These are phyloP conservation scores for Pythium grandisporangium DNA, from an alignment of 352 stramenopile species.

Conservation along the genomic window DNA sequence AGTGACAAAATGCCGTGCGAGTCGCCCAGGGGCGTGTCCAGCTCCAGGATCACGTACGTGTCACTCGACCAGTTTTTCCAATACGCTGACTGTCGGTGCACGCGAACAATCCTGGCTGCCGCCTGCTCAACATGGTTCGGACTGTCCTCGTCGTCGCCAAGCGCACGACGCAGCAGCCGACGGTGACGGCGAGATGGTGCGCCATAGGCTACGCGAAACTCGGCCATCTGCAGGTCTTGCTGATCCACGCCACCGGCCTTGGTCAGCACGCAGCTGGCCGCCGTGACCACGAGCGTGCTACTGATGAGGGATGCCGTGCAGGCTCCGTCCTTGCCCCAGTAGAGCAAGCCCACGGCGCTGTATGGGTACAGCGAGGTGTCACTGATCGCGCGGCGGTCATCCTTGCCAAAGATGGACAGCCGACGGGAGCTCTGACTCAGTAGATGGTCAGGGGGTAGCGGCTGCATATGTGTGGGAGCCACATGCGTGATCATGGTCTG, in stretches of 20 bases:
- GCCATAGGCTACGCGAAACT: slow-evolving; percentile 20
- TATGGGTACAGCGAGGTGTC: slow-evolving; percentile 35
- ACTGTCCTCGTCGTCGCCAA: background rate
- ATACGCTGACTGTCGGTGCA: slow-evolving; percentile 58
- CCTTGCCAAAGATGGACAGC: slow-evolving; percentile 34
- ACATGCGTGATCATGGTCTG: too few relatives aligned
- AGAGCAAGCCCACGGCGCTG: slow-evolving; percentile 36
- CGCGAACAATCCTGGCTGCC: slow-evolving; percentile 17
- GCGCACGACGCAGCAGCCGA: too few relatives aligned
- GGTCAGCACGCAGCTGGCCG: slow-evolving; percentile 45
- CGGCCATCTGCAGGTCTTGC: slow-evolving; percentile 10
- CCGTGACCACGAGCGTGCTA: slow-evolving; percentile 33
- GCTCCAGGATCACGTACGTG: slow-evolving; percentile 55
- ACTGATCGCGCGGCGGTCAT: slow-evolving; percentile 25
- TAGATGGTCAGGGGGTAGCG: too few relatives aligned
- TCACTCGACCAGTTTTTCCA: slow-evolving; percentile 52
- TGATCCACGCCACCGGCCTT: slow-evolving; percentile 14
- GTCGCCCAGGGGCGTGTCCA: slow-evolving; percentile 30
- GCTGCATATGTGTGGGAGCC: too few relatives aligned
- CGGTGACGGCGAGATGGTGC: background rate
- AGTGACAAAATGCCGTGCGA: slow-evolving; percentile 24
- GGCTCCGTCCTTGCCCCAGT: slow-evolving; percentile 27
- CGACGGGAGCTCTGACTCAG: too few relatives aligned
- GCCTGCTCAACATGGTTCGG: background rate
- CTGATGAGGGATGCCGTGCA: slow-evolving; percentile 54